Evolutionary conservation across 805 yeast species (phyloP).

Genomic region (Kuraishia floccosa): DNA sequence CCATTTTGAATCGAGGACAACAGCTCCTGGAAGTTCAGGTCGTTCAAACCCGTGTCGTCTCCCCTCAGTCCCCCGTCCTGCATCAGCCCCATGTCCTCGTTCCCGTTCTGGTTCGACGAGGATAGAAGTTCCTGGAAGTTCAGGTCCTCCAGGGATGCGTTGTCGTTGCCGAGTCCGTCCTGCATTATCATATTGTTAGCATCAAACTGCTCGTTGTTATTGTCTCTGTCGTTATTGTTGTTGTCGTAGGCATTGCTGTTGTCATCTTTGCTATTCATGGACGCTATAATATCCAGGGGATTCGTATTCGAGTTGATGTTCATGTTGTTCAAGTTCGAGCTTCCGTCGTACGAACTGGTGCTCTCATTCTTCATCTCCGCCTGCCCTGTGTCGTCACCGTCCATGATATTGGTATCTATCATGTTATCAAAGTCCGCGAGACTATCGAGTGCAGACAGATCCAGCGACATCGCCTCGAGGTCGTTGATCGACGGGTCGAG

Average conservation of each 20-base stretch:
- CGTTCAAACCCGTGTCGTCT: background rate
- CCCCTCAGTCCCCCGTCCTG: conserved; percentile 2
- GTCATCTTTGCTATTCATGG: too few relatives aligned
- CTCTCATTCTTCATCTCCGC: background rate
- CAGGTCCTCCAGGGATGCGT: background rate
- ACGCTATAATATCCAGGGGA: conserved; percentile 2
- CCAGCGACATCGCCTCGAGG: background rate
- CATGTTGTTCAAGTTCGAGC: background rate
- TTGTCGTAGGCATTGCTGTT: background rate
- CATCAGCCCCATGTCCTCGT: conserved; percentile 1
- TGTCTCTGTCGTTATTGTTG: background rate
- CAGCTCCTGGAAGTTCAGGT: conserved; percentile 1
- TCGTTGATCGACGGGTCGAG: conserved; percentile 1
- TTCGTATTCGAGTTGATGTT: conserved; percentile 1
- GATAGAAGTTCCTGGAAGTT: background rate
- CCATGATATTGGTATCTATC: conserved; percentile 1
- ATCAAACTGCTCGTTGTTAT: background rate
- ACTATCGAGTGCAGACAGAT: conserved; percentile 1
- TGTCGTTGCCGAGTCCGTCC: background rate
- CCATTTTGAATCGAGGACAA: background rate
- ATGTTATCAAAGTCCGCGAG: conserved; percentile 1
- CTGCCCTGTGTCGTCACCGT: background rate
- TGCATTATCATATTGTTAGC: background rate
- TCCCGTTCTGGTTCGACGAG: background rate
- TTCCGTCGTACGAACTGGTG: background rate